Conservation (phyloP, 192 early-diverging fungal species). For the Coemansia sp. region DNA sequence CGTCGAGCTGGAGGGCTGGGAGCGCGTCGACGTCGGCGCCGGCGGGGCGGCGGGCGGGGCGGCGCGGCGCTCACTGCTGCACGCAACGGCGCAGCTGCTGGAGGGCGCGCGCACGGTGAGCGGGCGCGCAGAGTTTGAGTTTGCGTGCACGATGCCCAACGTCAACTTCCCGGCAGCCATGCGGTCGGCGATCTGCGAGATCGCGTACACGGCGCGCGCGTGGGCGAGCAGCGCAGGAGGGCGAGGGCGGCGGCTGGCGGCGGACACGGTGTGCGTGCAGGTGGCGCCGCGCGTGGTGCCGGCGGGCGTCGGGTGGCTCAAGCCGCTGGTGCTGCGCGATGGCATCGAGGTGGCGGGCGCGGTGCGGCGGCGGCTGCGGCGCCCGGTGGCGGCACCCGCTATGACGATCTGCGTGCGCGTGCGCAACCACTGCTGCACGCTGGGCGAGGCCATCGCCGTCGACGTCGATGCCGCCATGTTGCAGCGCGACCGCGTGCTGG, state of each 20-base stretch:
- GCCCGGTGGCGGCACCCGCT: conserved; percentile 39
- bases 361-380: conserved; percentile 40
- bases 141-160: conserved; percentile 54
- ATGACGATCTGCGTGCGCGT: conserved; percentile 58
- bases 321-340: conserved; percentile 56
- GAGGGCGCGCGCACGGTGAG: conserved; percentile 17
- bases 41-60: conserved; percentile 26
- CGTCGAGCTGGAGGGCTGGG: conserved; percentile 53
- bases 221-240: conserved; percentile 26
- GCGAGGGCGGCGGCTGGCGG: conserved; percentile 14
- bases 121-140: conserved; percentile 26
- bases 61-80: conserved; percentile 35
- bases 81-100: conserved; percentile 35
- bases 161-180: conserved; percentile 53
- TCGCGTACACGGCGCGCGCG: conserved; percentile 35
- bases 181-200: conserved; percentile 54
- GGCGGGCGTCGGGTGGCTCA: conserved; percentile 55
- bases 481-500: conserved; percentile 55
- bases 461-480: conserved; percentile 55
- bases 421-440: conserved; percentile 55
- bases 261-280: conserved; percentile 30
- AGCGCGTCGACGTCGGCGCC: conserved; percentile 51
- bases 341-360: conserved; percentile 45
- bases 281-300: conserved; percentile 48
- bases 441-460: conserved; percentile 49